These are phyloP conservation scores for Lentinula guzmanii DNA, from an alignment of 768 basidiomycete species.

Conservation along the genomic window DNA sequence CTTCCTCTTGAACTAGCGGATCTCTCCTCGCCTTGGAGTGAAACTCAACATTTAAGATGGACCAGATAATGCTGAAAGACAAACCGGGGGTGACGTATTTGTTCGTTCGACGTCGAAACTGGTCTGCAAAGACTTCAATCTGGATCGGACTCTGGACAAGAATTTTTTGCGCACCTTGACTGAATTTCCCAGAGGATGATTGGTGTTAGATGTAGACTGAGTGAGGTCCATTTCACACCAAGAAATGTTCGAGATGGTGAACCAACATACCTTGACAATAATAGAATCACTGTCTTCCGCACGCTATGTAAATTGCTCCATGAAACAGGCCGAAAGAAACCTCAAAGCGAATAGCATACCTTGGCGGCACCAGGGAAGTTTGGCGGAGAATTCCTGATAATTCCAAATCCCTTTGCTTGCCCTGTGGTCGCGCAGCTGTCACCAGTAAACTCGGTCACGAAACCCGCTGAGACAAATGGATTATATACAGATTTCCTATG, in stretches of 20 bases:
- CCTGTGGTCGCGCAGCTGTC: slow-evolving; percentile 11
- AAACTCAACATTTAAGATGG: not conserved
- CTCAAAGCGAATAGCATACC: not conserved
- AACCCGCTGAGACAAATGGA: slow-evolving; percentile 48
- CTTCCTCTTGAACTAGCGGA: not conserved
- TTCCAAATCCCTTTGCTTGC: not conserved
- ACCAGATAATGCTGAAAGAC: not conserved
- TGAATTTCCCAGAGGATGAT: not conserved
- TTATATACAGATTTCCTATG: slow-evolving; percentile 22
- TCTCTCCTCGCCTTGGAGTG: not conserved
- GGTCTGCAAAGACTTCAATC: not conserved
- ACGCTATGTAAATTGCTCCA: not conserved
- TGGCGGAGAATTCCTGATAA: not conserved
- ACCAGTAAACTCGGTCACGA: slow-evolving; percentile 38
- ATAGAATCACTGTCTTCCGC: not conserved
- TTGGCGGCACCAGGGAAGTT: not conserved
- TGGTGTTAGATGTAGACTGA: not conserved
- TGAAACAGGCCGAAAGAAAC: not conserved
- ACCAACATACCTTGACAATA: not conserved
- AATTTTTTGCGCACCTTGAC: not conserved
- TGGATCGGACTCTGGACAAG: not conserved
- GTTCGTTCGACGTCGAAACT: too few relatives aligned
- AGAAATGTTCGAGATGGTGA: not conserved
- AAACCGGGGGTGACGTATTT: not conserved
- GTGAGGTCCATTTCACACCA: not conserved